These are phyloP conservation scores for Pyrrhoderma lamaoense DNA, from an alignment of 1,284 basidiomycete genomes.

Conservation along the genomic window DNA sequence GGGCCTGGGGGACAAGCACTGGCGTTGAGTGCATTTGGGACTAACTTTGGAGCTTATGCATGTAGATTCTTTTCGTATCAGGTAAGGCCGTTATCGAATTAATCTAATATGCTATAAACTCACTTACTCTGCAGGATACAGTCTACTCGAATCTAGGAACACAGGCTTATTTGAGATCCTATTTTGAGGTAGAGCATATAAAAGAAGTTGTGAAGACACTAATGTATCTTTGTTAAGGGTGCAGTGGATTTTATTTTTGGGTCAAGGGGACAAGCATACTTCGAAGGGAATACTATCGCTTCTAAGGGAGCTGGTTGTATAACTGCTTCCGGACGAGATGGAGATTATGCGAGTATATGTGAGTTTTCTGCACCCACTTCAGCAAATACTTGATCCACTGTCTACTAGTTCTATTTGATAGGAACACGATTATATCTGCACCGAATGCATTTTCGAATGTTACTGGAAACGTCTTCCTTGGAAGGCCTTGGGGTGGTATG, in stretches of 20 bases:
- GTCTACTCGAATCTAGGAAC: slow-evolving; percentile 27
- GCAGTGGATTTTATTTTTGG: slow-evolving; percentile 32
- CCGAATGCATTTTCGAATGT: slow-evolving; percentile 20
- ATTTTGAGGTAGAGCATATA: too few species aligned
- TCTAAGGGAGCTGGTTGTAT: slow-evolving; percentile 26
- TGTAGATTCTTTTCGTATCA: slow-evolving; percentile 27
- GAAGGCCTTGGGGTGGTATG: slow-evolving; percentile 28
- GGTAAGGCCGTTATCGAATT: slow-evolving; percentile 18
- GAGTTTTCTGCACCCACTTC: slow-evolving; percentile 6
- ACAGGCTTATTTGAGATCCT: slow-evolving; percentile 28
- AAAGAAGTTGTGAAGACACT: too few species aligned
- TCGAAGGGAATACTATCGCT: slow-evolving; percentile 28
- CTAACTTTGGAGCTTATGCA: too few species aligned
- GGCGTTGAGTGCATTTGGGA: too few species aligned
- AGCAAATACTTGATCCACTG: not conserved
- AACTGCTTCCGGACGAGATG: slow-evolving; percentile 25
- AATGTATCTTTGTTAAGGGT: slow-evolving; percentile 18
- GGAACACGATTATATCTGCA: slow-evolving; percentile 22
- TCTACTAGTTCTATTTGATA: slow-evolving; percentile 25
- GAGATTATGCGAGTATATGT: slow-evolving; percentile 18
- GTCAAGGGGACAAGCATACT: slow-evolving; percentile 26
- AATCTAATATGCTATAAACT: too few species aligned
- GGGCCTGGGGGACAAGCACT: too few species aligned
- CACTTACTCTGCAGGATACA: slow-evolving; percentile 25
- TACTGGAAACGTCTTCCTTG: slow-evolving; percentile 26